Conservation (phyloP, 768 basidiomycete species). For the Boletus patriciae region DNA sequence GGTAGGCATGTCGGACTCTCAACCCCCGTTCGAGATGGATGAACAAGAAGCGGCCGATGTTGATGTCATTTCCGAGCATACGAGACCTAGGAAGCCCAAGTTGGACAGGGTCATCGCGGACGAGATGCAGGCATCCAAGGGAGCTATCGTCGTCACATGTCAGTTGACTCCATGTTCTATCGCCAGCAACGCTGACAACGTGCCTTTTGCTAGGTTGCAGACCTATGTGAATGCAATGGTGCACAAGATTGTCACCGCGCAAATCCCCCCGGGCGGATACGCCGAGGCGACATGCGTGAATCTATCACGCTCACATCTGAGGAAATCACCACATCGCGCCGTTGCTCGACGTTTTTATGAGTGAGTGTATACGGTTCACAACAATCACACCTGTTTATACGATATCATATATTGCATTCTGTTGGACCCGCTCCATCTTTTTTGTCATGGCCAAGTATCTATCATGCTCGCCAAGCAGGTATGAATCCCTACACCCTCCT, state of each 20-base stretch:
- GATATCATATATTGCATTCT: background rate
- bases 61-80: conserved; percentile 57
- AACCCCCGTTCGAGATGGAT: conserved; percentile 47
- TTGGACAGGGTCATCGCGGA: conserved; percentile 61
- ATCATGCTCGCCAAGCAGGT: conserved; percentile 49
- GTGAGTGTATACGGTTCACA: background rate
- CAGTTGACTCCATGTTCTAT: conserved; percentile 31
- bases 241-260: conserved; percentile 59
- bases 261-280: conserved; percentile 56
- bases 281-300: conserved; percentile 57
- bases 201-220: conserved; percentile 57
- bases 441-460: no score
- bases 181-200: background rate
- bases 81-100: conserved; percentile 65
- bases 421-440: background rate
- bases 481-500: conserved; percentile 8
- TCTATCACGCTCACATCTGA: conserved; percentile 63
- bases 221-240: conserved; percentile 67
- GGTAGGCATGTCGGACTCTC: background rate
- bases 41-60: conserved; percentile 61
- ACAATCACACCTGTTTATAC: background rate
- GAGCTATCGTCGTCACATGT: conserved; percentile 69
- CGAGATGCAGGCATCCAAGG: conserved; percentile 56
- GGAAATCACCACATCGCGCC: conserved; percentile 35
- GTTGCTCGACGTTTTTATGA: background rate